Evolutionary conservation across 2,329 filamentous ascomycete genomes (phyloP).

Genomic region (Aspergillus pseudoglaucus): DNA sequence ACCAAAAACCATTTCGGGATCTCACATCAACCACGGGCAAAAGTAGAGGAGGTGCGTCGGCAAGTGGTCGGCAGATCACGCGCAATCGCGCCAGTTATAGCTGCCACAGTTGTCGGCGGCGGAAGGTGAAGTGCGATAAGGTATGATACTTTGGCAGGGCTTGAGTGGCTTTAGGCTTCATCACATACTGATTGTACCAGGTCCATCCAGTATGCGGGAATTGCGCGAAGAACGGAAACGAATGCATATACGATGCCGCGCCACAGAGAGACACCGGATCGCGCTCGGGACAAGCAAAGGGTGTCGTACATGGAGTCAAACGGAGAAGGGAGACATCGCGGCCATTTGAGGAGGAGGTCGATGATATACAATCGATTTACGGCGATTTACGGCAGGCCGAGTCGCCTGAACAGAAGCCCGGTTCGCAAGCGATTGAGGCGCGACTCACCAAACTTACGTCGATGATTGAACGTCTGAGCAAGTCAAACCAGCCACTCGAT

Average conservation of each 20-base stretch:
- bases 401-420: conserved; percentile 18
- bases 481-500: conserved; percentile 24
- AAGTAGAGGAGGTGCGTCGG: conserved; percentile 10
- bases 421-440: conserved; percentile 36
- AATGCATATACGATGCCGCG: conserved; percentile 38
- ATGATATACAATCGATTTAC: conserved; percentile 28
- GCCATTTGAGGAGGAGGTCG: conserved; percentile 23
- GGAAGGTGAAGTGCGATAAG: conserved; percentile 45
- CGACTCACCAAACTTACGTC: conserved; percentile 39
- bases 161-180: too few relatives aligned
- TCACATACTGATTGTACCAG: conserved; percentile 16
- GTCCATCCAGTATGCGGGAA: conserved; percentile 42
- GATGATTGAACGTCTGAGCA: conserved; percentile 40
- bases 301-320: conserved; percentile 27
- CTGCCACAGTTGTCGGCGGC: conserved; percentile 40
- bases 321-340: conserved; percentile 26
- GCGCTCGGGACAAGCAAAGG: conserved; percentile 6
- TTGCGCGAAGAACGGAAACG: conserved; percentile 37
- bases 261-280: conserved; percentile 18
- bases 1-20: conserved; percentile 3
- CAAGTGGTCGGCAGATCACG: conserved; percentile 38
- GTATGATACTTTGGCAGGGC: too few relatives aligned
- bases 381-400: conserved; percentile 21
- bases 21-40: conserved; percentile 3
- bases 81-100: conserved; percentile 43